Evolutionary conservation across 805 yeast species (phyloP).

Genomic region (Zygotorulaspora chibaensis): DNA sequence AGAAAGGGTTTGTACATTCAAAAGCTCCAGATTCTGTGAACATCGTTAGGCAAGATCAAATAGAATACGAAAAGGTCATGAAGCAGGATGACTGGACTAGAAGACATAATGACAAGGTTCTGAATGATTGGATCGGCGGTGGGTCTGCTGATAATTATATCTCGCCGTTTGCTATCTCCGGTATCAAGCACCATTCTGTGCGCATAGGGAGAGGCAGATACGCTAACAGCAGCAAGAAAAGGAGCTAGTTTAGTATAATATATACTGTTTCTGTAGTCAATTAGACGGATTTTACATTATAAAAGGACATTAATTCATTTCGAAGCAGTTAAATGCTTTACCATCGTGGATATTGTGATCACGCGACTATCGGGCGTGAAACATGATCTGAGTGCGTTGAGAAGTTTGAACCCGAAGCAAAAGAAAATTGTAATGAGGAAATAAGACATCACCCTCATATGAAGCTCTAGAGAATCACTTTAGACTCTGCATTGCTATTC

Average conservation of each 20-base stretch:
- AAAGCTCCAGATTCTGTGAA: slow-evolving; percentile 50
- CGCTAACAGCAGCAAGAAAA: slow-evolving; percentile 60
- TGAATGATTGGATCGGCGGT: slow-evolving; percentile 92
- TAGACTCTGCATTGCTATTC: neutral
- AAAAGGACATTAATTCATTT: neutral
- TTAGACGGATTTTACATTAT: no score
- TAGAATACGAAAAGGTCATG: slow-evolving; percentile 82
- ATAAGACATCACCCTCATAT: neutral
- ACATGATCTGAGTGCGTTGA: slow-evolving; percentile 5
- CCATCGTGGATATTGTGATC: slow-evolving; percentile 1
- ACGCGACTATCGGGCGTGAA: neutral
- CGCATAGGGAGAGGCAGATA: slow-evolving; percentile 81
- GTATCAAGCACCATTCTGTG: slow-evolving; percentile 62
- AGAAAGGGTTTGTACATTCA: slow-evolving; percentile 73
- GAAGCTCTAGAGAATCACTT: neutral
- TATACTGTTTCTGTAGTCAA: neutral
- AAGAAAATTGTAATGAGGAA: neutral
- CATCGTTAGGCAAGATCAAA: slow-evolving; percentile 85
- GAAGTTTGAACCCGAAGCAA: slow-evolving; percentile 4
- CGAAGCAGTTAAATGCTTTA: neutral
- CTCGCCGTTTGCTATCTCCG: slow-evolving; percentile 77
- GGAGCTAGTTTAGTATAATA: slow-evolving; percentile 21
- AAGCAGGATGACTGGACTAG: slow-evolving; percentile 86
- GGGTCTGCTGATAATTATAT: slow-evolving; percentile 70
- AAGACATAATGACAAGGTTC: slow-evolving; percentile 76